A percentile compares a stretch with the other conserved stretches of the same genome.
Conservation (phyloP, 2,329 filamentous ascomycete species). For the Aspergillus nomiae region DNA sequence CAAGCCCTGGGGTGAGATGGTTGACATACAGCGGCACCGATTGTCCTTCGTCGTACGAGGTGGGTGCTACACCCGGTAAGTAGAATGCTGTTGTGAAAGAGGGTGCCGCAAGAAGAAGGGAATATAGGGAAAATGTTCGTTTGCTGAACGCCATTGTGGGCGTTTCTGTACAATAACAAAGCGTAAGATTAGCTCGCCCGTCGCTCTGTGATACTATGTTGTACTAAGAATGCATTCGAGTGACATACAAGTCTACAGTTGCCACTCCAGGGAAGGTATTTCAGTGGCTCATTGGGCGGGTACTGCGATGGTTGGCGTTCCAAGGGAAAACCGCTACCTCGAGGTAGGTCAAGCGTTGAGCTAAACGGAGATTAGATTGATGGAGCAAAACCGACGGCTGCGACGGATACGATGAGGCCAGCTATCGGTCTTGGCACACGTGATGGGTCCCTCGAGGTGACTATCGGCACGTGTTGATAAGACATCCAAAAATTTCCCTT, state of each 20-base stretch:
- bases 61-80: constrained; percentile 91
- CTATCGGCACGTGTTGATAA: constrained; percentile 29
- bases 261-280: constrained; percentile 13
- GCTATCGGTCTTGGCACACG: constrained; percentile 21
- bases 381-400: not conserved
- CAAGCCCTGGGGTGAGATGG: constrained; percentile 81
- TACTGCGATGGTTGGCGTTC: not conserved
- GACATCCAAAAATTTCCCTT: constrained; percentile 23
- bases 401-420: constrained; percentile 16
- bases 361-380: constrained; percentile 1
- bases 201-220: constrained; percentile 10
- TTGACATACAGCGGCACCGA: constrained; percentile 89
- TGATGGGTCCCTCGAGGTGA: constrained; percentile 6
- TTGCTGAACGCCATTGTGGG: constrained; percentile 40
- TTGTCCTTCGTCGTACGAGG: constrained; percentile 80
- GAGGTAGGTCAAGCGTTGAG: not conserved
- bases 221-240: constrained; percentile 10
- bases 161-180: constrained; percentile 17
- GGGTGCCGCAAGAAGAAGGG: constrained; percentile 34
- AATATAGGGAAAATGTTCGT: constrained; percentile 31
- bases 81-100: constrained; percentile 73
- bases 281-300: constrained; percentile 16
- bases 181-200: constrained; percentile 20
- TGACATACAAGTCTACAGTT: constrained; percentile 24
- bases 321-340: not conserved